Conservation (phyloP, 2,329 filamentous ascomycete species). For the Karstenula rhodostoma region DNA sequence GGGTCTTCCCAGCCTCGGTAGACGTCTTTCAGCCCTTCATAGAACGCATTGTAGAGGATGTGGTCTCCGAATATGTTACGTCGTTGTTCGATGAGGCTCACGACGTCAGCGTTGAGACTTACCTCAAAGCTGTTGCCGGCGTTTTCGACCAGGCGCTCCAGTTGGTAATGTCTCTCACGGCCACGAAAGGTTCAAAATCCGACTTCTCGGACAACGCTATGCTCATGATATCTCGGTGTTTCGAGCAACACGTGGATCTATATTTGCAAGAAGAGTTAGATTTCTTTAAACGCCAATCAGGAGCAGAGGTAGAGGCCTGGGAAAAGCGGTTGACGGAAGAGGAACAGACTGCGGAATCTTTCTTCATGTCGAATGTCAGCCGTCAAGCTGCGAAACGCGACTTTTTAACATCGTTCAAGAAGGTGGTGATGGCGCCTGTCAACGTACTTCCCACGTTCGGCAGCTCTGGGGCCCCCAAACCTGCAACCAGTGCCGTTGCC, state of each 20-base stretch:
- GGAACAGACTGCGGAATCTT: constrained; percentile 88
- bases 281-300: constrained; percentile 79
- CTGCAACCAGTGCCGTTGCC: constrained; percentile 31
- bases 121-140: constrained; percentile 85
- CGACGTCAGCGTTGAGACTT: constrained; percentile 75
- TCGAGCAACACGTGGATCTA: constrained; percentile 91
- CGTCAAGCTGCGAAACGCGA: constrained; percentile 95
- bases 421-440: constrained; percentile 99
- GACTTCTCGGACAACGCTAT: constrained; percentile 72
- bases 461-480: constrained; percentile 47
- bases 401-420: constrained; percentile 95
- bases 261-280: constrained; percentile 93
- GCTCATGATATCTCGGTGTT: constrained; percentile 74
- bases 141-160: constrained; percentile 86
- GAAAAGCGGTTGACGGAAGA: constrained; percentile 91
- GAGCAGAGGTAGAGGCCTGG: constrained; percentile 82
- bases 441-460: constrained; percentile 79
- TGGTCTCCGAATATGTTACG: constrained; percentile 85
- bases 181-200: constrained; percentile 68
- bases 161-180: constrained; percentile 75
- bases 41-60: constrained; percentile 81
- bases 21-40: constrained; percentile 80
- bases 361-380: constrained; percentile 95
- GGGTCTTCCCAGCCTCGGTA: constrained; percentile 77
- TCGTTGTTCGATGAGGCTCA: constrained; percentile 88